phyloP scores from a whole-genome alignment of 2,329 filamentous ascomycete genomes.

The Ascochyta fabae region DNA sequence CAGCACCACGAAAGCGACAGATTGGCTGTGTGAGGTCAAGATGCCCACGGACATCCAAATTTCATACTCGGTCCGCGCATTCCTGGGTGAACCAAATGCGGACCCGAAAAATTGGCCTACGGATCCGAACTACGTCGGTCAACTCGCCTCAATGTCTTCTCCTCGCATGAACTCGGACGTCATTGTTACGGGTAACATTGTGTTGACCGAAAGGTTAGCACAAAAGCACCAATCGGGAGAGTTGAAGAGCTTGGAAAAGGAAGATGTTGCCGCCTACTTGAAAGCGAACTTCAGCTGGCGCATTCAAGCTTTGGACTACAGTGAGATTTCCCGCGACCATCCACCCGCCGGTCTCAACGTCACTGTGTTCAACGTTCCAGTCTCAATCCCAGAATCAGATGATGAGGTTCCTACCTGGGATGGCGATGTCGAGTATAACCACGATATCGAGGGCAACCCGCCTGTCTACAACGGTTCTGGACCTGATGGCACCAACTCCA shows the following conservation, averaged over 20 bases:
- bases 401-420: slow-evolving; percentile 36
- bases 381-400: slow-evolving; percentile 32
- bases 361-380: slow-evolving; percentile 34
- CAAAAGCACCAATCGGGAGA: slow-evolving; percentile 34
- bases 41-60: slow-evolving; percentile 42
- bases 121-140: slow-evolving; percentile 52
- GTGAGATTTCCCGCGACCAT: slow-evolving; percentile 36
- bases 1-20: slow-evolving; percentile 27
- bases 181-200: slow-evolving; percentile 51
- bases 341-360: slow-evolving; percentile 41
- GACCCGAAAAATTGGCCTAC: slow-evolving; percentile 44
- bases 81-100: slow-evolving; percentile 35
- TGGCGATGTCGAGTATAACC: slow-evolving; percentile 31
- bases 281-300: slow-evolving; percentile 42
- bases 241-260: slow-evolving; percentile 31
- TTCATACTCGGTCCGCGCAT: slow-evolving; percentile 42
- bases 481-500: slow-evolving; percentile 22
- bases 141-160: slow-evolving; percentile 48
- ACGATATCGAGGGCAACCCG: slow-evolving; percentile 37
- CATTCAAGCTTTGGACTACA: slow-evolving; percentile 39
- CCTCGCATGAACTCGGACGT: slow-evolving; percentile 45
- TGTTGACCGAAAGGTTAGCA: slow-evolving; percentile 46
- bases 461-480: slow-evolving; percentile 29
- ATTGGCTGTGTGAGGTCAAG: slow-evolving; percentile 41
- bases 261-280: slow-evolving; percentile 32